Evolutionary conservation across 805 yeast genomes (phyloP).

Genomic region (Zygosaccharomyces kombuchaensis): DNA sequence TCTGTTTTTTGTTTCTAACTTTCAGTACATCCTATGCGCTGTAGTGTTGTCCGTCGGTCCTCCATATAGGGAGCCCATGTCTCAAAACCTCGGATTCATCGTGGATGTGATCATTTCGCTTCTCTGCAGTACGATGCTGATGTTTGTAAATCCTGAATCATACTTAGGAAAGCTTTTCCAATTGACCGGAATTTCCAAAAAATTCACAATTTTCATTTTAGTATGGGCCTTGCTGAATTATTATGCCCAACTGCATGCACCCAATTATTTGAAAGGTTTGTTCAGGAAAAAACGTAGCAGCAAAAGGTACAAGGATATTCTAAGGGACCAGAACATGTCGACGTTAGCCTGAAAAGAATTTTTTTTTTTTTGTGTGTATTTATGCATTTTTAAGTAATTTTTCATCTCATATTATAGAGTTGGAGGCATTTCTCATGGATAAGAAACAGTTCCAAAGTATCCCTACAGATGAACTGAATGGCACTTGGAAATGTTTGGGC

Average conservation of each 20-base stretch:
- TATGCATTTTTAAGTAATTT: background rate
- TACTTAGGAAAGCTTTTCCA: conserved; percentile 69
- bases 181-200: conserved; percentile 53
- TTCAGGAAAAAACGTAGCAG: conserved; percentile 38
- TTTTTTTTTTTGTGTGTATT: background rate
- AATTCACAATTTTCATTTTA: conserved; percentile 51
- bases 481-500: conserved; percentile 77
- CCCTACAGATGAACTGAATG: conserved; percentile 81
- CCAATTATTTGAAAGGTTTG: conserved; percentile 31
- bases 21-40: conserved; percentile 85
- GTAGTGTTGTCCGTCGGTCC: conserved; percentile 85
- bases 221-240: conserved; percentile 48
- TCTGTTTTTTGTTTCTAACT: conserved; percentile 72
- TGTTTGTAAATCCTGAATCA: conserved; percentile 49
- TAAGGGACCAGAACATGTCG: conserved; percentile 14
- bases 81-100: conserved; percentile 66
- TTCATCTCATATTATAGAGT: background rate
- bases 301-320: conserved; percentile 37
- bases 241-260: conserved; percentile 34
- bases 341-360: conserved; percentile 5
- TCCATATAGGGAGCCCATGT: conserved; percentile 80
- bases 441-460: conserved; percentile 93
- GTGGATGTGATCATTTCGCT: conserved; percentile 51
- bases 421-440: conserved; percentile 67
- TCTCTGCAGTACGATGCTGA: conserved; percentile 47